These are phyloP conservation scores for Paramyrothecium sp. DNA, from an alignment of 2,329 filamentous ascomycete species.

Conservation along the genomic window DNA sequence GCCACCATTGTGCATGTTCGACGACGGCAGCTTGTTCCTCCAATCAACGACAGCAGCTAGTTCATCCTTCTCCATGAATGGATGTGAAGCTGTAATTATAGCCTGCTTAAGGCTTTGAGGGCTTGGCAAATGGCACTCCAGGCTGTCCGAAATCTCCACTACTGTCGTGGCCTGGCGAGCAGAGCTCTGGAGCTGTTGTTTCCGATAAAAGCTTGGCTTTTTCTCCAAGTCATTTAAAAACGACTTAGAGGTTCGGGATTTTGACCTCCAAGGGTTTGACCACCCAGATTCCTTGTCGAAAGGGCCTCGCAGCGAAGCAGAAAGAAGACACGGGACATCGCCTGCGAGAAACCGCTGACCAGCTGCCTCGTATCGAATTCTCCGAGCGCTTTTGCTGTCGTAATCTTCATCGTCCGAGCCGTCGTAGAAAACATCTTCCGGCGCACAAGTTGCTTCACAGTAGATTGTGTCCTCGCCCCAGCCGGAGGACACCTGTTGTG, in stretches of 20 bases:
- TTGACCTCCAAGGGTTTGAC: slow-evolving; percentile 32
- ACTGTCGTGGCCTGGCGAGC: too few relatives aligned
- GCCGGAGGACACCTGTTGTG: slow-evolving; percentile 11
- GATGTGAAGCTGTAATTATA: slow-evolving; percentile 21
- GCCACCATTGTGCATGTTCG: slow-evolving; percentile 9
- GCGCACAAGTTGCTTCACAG: slow-evolving; percentile 38
- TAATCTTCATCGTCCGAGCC: slow-evolving; percentile 60
- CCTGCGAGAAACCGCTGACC: slow-evolving; percentile 59
- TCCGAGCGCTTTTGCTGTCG: slow-evolving; percentile 41
- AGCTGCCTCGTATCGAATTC: slow-evolving; percentile 56
- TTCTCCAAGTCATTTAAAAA: slow-evolving; percentile 4
- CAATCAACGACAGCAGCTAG: slow-evolving; percentile 29
- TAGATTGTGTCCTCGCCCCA: slow-evolving; percentile 38
- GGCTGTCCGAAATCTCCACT: slow-evolving; percentile 8
- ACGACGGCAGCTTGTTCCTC: slow-evolving; percentile 21
- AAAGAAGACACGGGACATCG: slow-evolving; percentile 53
- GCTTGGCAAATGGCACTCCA: slow-evolving; percentile 40
- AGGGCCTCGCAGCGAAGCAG: slow-evolving; percentile 60
- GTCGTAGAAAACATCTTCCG: slow-evolving; percentile 49
- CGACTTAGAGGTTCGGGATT: slow-evolving; percentile 15
- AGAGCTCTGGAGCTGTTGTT: too few relatives aligned
- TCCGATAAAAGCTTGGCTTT: not conserved
- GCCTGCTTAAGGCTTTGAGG: slow-evolving; percentile 37
- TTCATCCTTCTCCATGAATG: slow-evolving; percentile 28
- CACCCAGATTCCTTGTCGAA: slow-evolving; percentile 42